Evolutionary conservation across 176 grass and related monocot genomes (phyloP), one percentile per base, ranked within the genome.

Genomic region (Paspalum vaginatum): DNA sequence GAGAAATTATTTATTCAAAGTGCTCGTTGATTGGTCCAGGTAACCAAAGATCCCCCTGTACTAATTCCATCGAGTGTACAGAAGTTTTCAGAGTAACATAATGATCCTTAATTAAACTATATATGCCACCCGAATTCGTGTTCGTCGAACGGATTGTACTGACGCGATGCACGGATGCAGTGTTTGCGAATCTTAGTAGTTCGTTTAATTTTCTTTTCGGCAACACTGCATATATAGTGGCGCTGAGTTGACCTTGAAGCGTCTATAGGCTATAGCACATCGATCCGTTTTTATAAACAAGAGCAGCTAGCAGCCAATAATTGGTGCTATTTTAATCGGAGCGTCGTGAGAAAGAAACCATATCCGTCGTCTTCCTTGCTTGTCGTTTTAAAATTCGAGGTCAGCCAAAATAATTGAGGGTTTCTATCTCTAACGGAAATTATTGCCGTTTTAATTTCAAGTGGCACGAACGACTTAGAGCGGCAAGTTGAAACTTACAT

Each of bases 311-410:
- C n/a, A n/a, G 14, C 4, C 32, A 37, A 88, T 80, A 18, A 88
- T 84, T 88, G 87, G 15, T 70, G 76, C 48, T 88, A 85, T 32
- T 85, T 79, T 63, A 88, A 58, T 88, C 62, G 15, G 20, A 53
- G 20, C 2, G 9, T n/a, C 38, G 75, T 11, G 38, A 54, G 13
- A 50, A 75, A 60, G 1, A 44, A 78, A 74, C 22, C 11, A 47
- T 62, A 62, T 45, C 38, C 16, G 11, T 80, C n/a, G 8, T 20
- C 46, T 40, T 69, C 54, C 9, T 20, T 15, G 1, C 9, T 20
- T 15, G 1, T 84, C 8, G 2, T 51, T 24, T 18, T 11, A 20
- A 45, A 2, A 2, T 9, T 75, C 18, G 0, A 70, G 40, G 18
- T 20, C 7, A 4, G 32, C 5, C 14, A 20, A 65, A 47, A 83